Conservation (phyloP, 352 stramenopile species). For the Phytopythium delawarense region DNA sequence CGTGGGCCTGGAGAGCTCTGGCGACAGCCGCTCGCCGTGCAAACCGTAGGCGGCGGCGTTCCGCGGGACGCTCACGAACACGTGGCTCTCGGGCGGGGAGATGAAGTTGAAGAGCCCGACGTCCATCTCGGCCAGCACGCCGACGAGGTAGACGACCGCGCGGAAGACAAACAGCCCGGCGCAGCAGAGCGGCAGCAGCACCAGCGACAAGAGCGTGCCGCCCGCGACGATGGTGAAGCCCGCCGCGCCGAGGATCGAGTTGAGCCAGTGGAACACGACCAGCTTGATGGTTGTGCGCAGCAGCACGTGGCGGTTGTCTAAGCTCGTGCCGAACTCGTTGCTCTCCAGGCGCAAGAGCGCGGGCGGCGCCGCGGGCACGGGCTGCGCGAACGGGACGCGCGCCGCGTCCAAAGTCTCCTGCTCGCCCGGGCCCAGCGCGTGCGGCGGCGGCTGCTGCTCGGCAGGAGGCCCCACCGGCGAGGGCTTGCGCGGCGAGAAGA, state of each 20-base stretch:
- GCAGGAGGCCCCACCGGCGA: conserved; percentile 1
- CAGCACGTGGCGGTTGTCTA: conserved; percentile 14
- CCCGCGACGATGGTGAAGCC: conserved; percentile 41
- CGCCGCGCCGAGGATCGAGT: conserved; percentile 36
- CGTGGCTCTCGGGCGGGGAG: conserved; percentile 39
- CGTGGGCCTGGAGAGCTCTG: conserved; percentile 42
- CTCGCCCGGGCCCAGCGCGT: conserved; percentile 9
- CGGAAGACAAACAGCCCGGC: conserved; percentile 52
- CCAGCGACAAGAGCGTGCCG: conserved; percentile 29
- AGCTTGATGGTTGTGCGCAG: conserved; percentile 41
- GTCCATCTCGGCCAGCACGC: conserved; percentile 52
- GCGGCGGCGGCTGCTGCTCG: not conserved
- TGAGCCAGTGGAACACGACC: conserved; percentile 57
- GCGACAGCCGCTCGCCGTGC: conserved; percentile 41
- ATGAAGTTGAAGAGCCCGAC: conserved; percentile 65
- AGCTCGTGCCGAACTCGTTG: conserved; percentile 13
- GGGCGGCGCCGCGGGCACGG: conserved; percentile 8
- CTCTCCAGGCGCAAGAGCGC: conserved; percentile 10
- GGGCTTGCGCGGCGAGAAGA: conserved; percentile 22
- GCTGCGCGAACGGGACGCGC: conserved; percentile 6
- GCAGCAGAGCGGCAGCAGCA: conserved; percentile 52
- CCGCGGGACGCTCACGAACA: conserved; percentile 36
- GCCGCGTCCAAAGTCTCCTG: conserved; percentile 6
- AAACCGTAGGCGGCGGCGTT: conserved; percentile 32
- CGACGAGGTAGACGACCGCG: conserved; percentile 43